Evolutionary conservation across 768 basidiomycete genomes (phyloP), one percentile per base, ranked within the genome.

Genomic region (Termitomyces eurrhizus): DNA sequence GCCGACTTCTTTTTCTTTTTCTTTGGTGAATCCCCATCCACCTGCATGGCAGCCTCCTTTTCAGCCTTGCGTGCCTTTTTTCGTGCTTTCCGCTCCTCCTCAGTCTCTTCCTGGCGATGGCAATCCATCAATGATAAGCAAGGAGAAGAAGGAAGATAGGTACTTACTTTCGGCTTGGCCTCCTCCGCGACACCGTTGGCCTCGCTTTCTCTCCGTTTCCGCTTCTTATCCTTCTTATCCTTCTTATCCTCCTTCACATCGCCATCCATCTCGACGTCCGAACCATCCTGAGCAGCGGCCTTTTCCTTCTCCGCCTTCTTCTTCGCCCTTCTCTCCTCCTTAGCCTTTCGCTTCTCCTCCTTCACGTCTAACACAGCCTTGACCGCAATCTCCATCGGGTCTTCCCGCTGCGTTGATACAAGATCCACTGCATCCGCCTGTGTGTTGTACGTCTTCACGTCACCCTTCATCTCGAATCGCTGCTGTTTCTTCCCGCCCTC

Each of bases 361-460:
- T 93, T 93, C 66, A 92, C 89, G 60, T 95, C 92, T 66, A 85
- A 68, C 44, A 85, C 92, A 36, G 80, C 87, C 74, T 88, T 81
- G 26, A 93, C 77, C 2, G 93, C 94, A 26, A 79, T 73, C 66
- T 90, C 85, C 73, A 88, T 76, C n/a, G 93, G 87, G 48, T 84
- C 83, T 54, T 88, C 86, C 54, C 88, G 83, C 73, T 95, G 95
- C 36, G 96, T 92, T 42, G 95, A 83, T 51, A 98, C 83, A 62
- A 98, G 78, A 68, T 87, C 85, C 53, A 92, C 84, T 32, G 84
- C 84, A 73, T 98, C 96, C 39, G 92, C 90, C 35, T 87, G 84
- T 24, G 85, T 80, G 72, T 98, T 97, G 75, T 99, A 99, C 46
- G 84, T 87, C 71, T 85, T 86, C 49, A 87, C 82, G 65, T 87